Base-by-base conservation (phyloP, 306 rosid species). In the Trifolium fragiferum region DNA sequence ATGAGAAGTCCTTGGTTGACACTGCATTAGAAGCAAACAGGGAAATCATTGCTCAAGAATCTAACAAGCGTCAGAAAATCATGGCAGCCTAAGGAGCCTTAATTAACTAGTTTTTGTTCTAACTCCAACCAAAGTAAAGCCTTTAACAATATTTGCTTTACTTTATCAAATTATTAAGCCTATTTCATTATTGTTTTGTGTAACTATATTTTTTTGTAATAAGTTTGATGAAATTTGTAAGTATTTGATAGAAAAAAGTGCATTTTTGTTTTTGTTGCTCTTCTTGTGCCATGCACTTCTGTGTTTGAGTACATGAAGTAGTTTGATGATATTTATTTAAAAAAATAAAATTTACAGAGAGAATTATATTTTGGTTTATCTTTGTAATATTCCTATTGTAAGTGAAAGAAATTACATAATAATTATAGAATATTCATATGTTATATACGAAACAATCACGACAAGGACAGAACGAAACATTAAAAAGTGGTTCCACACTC, bases 41-140 rank as follows among this genome's bases (percentile, higher is more conserved):
- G 37, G 78, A 75, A 73, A 72, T 80, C 73, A 76, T 84, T 68
- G 61, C 43, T 25, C 80, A 54, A 72, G 80, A 76, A 68, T 75
- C 78, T 6, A 79, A 60, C 25, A 83, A 60, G 60, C 63, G 76
- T 16, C 84, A 79, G 35, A 72, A 70, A 72, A 58, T 83, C 32
- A 67, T 76, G 69, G 84, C 79, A 5, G 72, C 84, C 7, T 71
- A 72, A 78, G 67, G 44, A 65, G 35, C 54, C 66, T 47, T 59
- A 11, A n/a, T 62, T 23, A 16, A 60, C 41, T 30, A 35, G 35
- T 38, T 44, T 35, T 68, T 58, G 51, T 69, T 69, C 70, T 69
- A 60, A 77, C 71, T 60, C 32, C 81, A 69, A 9, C 58, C 14
- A 76, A 4, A 30, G 8, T 55, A 5, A 1, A 49, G 33, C 55